Evolutionary conservation across 257 asterid species (phyloP).

Genomic region (Primulina huaijiensis): DNA sequence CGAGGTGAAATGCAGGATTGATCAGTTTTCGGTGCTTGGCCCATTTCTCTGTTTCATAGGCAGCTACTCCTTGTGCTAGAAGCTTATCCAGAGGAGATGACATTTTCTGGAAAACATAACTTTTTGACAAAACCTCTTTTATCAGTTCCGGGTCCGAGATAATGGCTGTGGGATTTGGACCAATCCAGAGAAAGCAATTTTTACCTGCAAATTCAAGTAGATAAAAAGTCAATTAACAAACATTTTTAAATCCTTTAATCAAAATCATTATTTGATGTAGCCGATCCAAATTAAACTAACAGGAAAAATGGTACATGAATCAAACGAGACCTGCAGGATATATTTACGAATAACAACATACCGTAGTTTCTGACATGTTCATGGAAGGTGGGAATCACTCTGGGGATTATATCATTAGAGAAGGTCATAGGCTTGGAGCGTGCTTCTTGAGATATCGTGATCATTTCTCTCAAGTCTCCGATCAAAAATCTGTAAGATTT

Average conservation of each 20-base stretch:
- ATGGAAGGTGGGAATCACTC: constrained; percentile 27
- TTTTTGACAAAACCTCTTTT: constrained; percentile 37
- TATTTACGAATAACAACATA: neutral
- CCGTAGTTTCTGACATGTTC: constrained; percentile 24
- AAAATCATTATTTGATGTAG: no score
- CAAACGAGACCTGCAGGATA: neutral
- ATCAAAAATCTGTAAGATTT: constrained; percentile 31
- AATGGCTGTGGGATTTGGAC: constrained; percentile 23
- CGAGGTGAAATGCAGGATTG: constrained; percentile 47
- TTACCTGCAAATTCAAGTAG: constrained; percentile 23
- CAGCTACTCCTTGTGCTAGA: constrained; percentile 30
- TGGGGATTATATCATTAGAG: constrained; percentile 36
- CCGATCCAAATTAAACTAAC: no score
- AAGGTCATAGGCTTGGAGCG: constrained; percentile 32
- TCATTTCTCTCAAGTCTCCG: constrained; percentile 38
- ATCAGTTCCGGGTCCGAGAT: constrained; percentile 34
- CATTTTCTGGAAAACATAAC: constrained; percentile 31
- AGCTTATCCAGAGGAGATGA: constrained; percentile 22
- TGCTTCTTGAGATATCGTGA: constrained; percentile 23
- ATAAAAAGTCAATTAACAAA: neutral
- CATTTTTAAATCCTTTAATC: neutral
- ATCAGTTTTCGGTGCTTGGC: constrained; percentile 41
- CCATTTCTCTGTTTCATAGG: constrained; percentile 42
- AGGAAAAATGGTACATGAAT: neutral
- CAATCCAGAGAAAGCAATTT: constrained; percentile 9